These are phyloP conservation scores for Aspergillus homomorphus DNA, from an alignment of 495 filamentous ascomycete species.

Conservation along the genomic window DNA sequence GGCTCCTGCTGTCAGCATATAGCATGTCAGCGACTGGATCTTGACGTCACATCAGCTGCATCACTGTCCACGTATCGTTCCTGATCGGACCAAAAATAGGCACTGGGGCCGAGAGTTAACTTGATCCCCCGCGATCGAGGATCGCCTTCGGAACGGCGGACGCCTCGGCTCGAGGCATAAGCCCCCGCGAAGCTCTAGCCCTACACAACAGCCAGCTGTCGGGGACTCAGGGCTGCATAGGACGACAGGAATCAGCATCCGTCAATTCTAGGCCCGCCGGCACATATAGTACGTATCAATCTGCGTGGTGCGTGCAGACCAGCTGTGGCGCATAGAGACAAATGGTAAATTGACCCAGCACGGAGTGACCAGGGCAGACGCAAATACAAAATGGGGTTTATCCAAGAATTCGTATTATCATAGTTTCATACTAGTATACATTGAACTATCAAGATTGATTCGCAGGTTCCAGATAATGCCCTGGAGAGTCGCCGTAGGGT, in stretches of 20 bases:
- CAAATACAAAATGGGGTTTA: neutral
- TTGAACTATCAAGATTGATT: neutral
- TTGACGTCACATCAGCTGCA: neutral
- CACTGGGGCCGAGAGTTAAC: neutral
- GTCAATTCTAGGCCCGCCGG: too few relatives aligned
- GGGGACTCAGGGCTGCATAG: too few relatives aligned
- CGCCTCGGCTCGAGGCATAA: slow-evolving; percentile 11
- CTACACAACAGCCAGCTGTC: too few relatives aligned
- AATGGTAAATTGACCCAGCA: too few relatives aligned
- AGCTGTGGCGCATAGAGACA: too few relatives aligned
- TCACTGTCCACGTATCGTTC: neutral
- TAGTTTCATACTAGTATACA: neutral
- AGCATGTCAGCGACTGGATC: neutral
- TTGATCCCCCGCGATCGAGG: neutral
- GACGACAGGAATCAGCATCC: too few relatives aligned
- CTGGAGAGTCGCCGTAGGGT: neutral
- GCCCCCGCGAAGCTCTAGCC: neutral
- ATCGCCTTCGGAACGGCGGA: neutral
- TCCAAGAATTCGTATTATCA: neutral
- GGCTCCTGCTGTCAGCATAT: neutral
- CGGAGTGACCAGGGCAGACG: neutral
- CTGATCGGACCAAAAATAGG: neutral
- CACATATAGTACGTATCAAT: too few relatives aligned
- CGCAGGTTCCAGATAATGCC: neutral
- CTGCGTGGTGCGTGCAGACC: too few relatives aligned